Conservation (phyloP, 768 basidiomycete genomes). For the Xerocomellus intermedius region DNA sequence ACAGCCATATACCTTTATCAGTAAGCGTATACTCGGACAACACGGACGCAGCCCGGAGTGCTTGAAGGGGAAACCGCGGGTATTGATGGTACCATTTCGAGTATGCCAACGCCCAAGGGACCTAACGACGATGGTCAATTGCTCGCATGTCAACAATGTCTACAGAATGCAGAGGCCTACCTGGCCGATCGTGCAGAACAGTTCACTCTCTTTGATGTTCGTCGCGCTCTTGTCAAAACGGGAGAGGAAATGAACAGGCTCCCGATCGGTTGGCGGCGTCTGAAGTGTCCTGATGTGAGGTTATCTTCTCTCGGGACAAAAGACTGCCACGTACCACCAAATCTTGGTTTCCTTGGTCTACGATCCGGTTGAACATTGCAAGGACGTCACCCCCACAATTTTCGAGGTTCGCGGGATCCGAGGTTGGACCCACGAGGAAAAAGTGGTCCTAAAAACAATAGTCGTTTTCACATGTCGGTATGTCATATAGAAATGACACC, state of each 20-base stretch:
- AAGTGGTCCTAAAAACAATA: slow-evolving; percentile 45
- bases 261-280: slow-evolving; percentile 31
- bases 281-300: slow-evolving; percentile 8
- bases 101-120: slow-evolving; percentile 53
- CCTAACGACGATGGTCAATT: slow-evolving; percentile 27
- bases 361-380: slow-evolving; percentile 49
- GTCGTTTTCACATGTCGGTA: not conserved
- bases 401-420: slow-evolving; percentile 45
- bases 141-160: not conserved
- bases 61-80: slow-evolving; percentile 49
- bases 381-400: slow-evolving; percentile 32
- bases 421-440: slow-evolving; percentile 45
- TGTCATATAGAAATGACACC: slow-evolving; percentile 10
- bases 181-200: slow-evolving; percentile 52
- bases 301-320: not conserved
- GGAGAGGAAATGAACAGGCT: slow-evolving; percentile 49
- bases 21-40: slow-evolving; percentile 54
- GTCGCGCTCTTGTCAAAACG: slow-evolving; percentile 60
- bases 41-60: slow-evolving; percentile 45
- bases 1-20: slow-evolving; percentile 50
- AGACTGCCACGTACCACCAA: slow-evolving; percentile 30
- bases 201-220: slow-evolving; percentile 53
- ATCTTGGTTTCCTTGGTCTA: slow-evolving; percentile 43
- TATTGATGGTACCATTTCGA: slow-evolving; percentile 63
- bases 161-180: slow-evolving; percentile 18